A percentile compares a stretch with the other conserved stretches of the same genome.
These are phyloP conservation scores for Trametes punicea DNA, from an alignment of 768 basidiomycete species.

Conservation along the genomic window DNA sequence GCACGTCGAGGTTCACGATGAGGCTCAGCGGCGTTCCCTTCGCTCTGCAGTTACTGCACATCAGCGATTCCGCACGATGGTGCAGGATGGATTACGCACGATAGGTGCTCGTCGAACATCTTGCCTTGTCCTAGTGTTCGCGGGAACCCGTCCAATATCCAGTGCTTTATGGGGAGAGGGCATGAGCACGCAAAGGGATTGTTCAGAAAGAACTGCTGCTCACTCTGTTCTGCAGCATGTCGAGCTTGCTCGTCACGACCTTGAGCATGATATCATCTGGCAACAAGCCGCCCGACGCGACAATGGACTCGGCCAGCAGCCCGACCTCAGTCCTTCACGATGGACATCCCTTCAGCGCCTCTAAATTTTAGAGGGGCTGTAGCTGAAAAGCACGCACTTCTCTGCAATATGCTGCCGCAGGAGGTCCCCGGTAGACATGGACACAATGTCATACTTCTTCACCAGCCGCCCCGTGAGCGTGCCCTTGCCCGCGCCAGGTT, in stretches of 20 bases:
- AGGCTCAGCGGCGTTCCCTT: conserved; percentile 68
- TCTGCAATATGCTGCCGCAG: conserved; percentile 81
- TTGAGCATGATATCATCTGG: conserved; percentile 79
- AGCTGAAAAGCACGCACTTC: conserved; percentile 34
- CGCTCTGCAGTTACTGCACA: conserved; percentile 39
- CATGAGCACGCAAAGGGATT: background rate
- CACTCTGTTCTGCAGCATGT: conserved; percentile 63
- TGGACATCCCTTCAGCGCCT: background rate
- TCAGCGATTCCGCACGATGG: background rate
- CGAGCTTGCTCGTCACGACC: conserved; percentile 71
- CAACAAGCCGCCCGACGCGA: conserved; percentile 73
- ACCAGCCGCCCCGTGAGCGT: conserved; percentile 75
- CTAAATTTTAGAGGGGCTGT: background rate
- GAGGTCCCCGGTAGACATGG: conserved; percentile 81
- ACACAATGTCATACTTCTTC: conserved; percentile 74
- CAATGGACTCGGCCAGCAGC: conserved; percentile 67
- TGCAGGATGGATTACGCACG: conserved; percentile 40
- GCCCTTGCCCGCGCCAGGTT: conserved; percentile 85
- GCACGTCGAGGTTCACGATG: conserved; percentile 84
- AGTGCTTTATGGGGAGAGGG: conserved; percentile 49
- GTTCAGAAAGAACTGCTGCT: conserved; percentile 10
- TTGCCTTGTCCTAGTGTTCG: conserved; percentile 83
- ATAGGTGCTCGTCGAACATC: conserved; percentile 72
- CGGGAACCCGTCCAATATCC: conserved; percentile 93
- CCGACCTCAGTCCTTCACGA: conserved; percentile 63